phyloP scores from a whole-genome alignment of 2,329 filamentous ascomycete species.

The Volutella citrinella region DNA sequence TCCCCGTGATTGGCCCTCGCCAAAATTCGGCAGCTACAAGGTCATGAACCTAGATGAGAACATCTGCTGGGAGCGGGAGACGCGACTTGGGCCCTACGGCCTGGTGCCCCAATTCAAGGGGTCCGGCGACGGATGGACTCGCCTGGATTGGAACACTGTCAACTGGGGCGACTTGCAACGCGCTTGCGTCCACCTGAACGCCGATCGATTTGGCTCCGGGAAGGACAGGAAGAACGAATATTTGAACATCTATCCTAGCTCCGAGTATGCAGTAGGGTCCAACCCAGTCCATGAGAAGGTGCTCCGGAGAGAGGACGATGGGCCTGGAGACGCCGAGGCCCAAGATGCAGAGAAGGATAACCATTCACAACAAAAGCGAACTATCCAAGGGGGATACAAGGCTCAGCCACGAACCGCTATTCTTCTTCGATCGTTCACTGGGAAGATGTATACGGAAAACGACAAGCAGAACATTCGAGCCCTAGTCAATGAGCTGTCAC shows the following conservation, averaged over 20 bases:
- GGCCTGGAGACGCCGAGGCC: not conserved
- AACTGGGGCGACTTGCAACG: constrained; percentile 71
- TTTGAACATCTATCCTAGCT: constrained; percentile 37
- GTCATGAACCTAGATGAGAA: constrained; percentile 59
- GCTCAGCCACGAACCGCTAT: constrained; percentile 64
- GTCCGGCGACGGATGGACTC: constrained; percentile 33
- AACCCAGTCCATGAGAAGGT: constrained; percentile 10
- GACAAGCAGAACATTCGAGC: constrained; percentile 77
- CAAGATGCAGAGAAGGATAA: not conserved
- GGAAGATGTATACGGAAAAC: constrained; percentile 73
- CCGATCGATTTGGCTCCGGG: constrained; percentile 55
- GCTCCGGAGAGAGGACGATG: not conserved
- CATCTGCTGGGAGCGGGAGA: constrained; percentile 66
- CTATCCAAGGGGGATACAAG: constrained; percentile 18
- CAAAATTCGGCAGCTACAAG: constrained; percentile 62
- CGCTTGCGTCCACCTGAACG: constrained; percentile 63
- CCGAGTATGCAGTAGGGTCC: constrained; percentile 10
- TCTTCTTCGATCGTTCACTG: constrained; percentile 72
- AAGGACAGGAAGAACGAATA: constrained; percentile 41
- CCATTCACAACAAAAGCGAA: constrained; percentile 8
- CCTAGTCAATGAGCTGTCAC: constrained; percentile 71
- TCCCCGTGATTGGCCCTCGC: constrained; percentile 55
- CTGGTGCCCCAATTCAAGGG: constrained; percentile 48
- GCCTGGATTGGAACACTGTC: constrained; percentile 59
- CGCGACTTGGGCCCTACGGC: constrained; percentile 67